phyloP scores from a whole-genome alignment of 2,329 filamentous ascomycete genomes.

The Xylariaceae sp. region DNA sequence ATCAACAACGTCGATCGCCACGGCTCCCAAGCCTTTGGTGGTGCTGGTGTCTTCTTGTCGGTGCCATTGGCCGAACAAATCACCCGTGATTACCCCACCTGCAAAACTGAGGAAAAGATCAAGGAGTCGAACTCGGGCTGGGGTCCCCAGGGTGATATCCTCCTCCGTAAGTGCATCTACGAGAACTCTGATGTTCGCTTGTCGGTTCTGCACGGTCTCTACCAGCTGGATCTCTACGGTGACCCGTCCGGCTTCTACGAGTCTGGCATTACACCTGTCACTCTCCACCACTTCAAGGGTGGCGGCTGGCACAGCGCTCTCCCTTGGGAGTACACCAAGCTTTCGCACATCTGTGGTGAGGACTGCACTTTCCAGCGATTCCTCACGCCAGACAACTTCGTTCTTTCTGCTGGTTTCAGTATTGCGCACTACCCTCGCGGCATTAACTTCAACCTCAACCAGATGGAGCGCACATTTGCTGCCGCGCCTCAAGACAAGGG shows the following conservation, averaged over 20 bases:
- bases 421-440: conserved; percentile 52
- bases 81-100: conserved; percentile 41
- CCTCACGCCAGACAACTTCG: conserved; percentile 47
- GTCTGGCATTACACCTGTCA: conserved; percentile 54
- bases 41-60: conserved; percentile 58
- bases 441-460: conserved; percentile 44
- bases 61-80: conserved; percentile 44
- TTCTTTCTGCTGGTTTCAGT: conserved; percentile 56
- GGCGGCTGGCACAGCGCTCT: conserved; percentile 51
- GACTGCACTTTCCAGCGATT: conserved; percentile 57
- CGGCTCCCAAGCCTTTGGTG: conserved; percentile 59
- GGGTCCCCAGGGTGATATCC: conserved; percentile 56
- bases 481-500: conserved; percentile 44
- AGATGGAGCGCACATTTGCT: conserved; percentile 49
- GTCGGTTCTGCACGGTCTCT: conserved; percentile 52
- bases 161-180: conserved; percentile 60
- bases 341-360: conserved; percentile 55
- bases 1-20: conserved; percentile 54
- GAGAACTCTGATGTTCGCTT: conserved; percentile 56
- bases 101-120: conserved; percentile 47
- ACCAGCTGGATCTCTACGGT: conserved; percentile 56
- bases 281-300: conserved; percentile 60
- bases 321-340: conserved; percentile 52
- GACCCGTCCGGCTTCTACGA: conserved; percentile 62
- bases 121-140: conserved; percentile 52